Base-by-base conservation (phyloP, 495 filamentous ascomycete species). In the Niebla homalea region DNA sequence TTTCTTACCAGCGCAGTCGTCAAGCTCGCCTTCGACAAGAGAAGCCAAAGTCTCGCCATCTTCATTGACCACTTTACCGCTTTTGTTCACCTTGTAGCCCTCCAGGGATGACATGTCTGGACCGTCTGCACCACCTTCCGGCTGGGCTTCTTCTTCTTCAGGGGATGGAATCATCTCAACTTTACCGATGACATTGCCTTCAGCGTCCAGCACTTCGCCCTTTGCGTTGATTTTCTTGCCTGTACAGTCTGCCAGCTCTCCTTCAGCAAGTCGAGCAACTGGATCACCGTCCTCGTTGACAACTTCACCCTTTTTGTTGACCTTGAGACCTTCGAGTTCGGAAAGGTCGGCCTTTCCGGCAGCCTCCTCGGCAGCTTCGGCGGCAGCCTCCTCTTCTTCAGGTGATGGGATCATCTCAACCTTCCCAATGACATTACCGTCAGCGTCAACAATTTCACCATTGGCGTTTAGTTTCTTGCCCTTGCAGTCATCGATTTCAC, bases 301-400 rank as follows among this genome's bases (percentile, higher is more conserved):
- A 39, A 86, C 75, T 49, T 83, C 79, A 52, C 83, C 83, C 32
- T 72, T 64, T 67, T 87, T 87, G 70, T 85, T 86, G 60, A 87
- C 75, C 41, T 72, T 79, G 61, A 71, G 75, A 56, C 71, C 73
- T 41, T 62, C 59, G 23, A 59, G 22, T 5, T 53, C 48, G 19
- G 50, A 38, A 12, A 59, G 36, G 21, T 56, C 57, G 22, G 54
- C 47, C 26, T 51, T 42, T 43, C 50, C 61, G 15, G 53, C 57
- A 6, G 60, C 66, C 26, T 51, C 40, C 38, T 52, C 61, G 15
- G 53, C 57, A 6, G 60, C 66, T 21, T 60, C 56, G 15, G 52
- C 63, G 18, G 53, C 57, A 5, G 60, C 66, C 23, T 60, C 56
- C 12, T 51, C 63, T 20, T 51, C 50, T 12, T 63, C 53, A 32